Evolutionary conservation across 768 basidiomycete genomes (phyloP), one percentile per base, ranked within the genome.

Genomic region (Gloeophyllum trabeum): DNA sequence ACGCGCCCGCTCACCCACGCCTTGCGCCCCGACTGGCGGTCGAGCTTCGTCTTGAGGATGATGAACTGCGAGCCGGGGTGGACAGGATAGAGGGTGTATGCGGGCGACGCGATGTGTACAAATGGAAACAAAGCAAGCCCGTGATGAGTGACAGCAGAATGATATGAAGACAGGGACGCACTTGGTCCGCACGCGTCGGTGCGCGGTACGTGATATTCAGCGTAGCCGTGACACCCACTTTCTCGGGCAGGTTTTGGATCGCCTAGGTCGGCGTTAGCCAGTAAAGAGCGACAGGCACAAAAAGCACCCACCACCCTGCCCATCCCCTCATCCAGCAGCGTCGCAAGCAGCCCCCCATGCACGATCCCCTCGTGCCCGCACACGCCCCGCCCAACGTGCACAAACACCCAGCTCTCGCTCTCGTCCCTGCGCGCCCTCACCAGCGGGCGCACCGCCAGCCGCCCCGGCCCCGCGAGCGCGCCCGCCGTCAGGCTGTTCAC

Each of bases 351-450:
- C 1, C 94, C 94, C 0, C 94, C 94, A 51, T 99, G 94, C 2
- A 97, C 65, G 46, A 99, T 91, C 0, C 94, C 94, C 60, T 94
- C 91, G 48, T 94, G 84, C 3, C 88, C 93, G 54, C 94, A 98
- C 40, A 98, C 47, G 2, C 81, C 85, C 32, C 85, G 63, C 1
- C 94, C 94, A 2, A 96, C 66, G 52, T 97, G 94, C 1, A 92
- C 43, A 45, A 96, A 64, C 4, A 77, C 66, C 21, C 78, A 54
- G 6, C 75, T 74, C 61, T 90, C 87, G 7, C 67, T 69, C 55
- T 91, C 87, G 61, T 96, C 90, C 43, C 64, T 67, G 51, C 67
- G 75, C 14, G 75, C 75, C 18, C 92, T 73, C 7, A 89, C 75
- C 3, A 98, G 54, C 2, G 92, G 91, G 16, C 71, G 67, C 43